Conservation (phyloP, 1,284 basidiomycete species). For the Coniophora puteana region DNA sequence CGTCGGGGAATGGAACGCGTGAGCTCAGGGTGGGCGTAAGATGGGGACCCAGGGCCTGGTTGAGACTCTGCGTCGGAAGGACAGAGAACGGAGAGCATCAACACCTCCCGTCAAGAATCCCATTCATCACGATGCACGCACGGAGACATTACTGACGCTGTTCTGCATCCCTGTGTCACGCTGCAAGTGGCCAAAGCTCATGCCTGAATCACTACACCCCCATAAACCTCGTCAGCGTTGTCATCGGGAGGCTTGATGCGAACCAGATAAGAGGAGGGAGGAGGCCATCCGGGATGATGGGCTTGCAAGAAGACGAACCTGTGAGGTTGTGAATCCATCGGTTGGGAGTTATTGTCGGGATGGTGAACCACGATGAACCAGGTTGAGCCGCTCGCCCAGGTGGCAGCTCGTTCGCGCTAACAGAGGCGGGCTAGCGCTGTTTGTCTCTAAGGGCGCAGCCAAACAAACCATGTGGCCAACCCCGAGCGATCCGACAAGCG, state of each 20-base stretch:
- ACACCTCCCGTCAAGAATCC: not conserved
- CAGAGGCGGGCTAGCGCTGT: constrained; percentile 13
- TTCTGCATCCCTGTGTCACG: constrained; percentile 23
- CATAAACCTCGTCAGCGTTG: constrained; percentile 10
- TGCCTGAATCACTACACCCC: constrained; percentile 23
- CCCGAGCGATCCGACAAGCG: constrained; percentile 6
- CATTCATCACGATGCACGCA: constrained; percentile 11
- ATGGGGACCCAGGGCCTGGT: constrained; percentile 30
- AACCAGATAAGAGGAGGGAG: constrained; percentile 2
- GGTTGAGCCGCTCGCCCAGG: constrained; percentile 29
- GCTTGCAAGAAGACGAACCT: constrained; percentile 26
- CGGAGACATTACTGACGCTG: constrained; percentile 30
- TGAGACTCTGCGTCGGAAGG: constrained; percentile 25
- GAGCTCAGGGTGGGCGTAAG: constrained; percentile 25
- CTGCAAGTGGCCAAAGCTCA: constrained; percentile 31
- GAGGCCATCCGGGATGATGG: too few relatives aligned
- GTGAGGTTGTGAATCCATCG: constrained; percentile 30
- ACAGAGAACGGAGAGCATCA: constrained; percentile 6
- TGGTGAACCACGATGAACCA: constrained; percentile 32
- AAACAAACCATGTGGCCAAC: constrained; percentile 21
- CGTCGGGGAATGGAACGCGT: constrained; percentile 27
- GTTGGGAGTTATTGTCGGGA: constrained; percentile 1
- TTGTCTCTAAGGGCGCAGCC: constrained; percentile 15
- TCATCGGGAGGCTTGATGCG: constrained; percentile 13
- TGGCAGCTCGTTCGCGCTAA: constrained; percentile 27